Evolutionary conservation across 2,329 filamentous ascomycete genomes (phyloP), one percentile per base, ranked within the genome.

Genomic region (Pseudogymnoascus pannorum): DNA sequence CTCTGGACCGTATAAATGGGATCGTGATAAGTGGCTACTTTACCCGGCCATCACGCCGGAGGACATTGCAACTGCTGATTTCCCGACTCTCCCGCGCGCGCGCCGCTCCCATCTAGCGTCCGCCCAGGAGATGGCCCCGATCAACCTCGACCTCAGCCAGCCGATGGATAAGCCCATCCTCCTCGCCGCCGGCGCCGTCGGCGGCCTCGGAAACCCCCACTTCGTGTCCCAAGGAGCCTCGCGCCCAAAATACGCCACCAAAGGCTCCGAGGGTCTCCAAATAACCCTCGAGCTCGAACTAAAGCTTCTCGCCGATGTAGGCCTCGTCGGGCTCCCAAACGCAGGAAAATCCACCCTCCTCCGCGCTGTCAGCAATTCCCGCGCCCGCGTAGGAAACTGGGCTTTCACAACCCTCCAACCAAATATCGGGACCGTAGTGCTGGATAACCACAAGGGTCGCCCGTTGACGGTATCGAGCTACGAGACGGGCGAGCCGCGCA

Each of bases 321-420:
- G 94, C 0, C 81, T 99, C 2, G 94, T 99, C 14, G 94, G 94
- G 0, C 83, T 97, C 14, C 94, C 94, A 1, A 99, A 99, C 72
- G 94, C 93, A 4, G 94, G 94, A 7, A 99, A 99, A 76, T 95
- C 90, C 72, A 97, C 94, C 0, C 81, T 99, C 1, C 81, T 97
- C 14, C 87, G 94, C 16, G 87, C 92, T 2, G 78, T 99, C 68
- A 96, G 87, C 68, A 92, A 92, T 73, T 95, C 90, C 72, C 87
- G 92, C 63, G 91, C 94, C 1, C 85, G 94, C 38, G 86, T 99
- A 4, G 94, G 94, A 40, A 87, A 89, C 72, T 99, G 94, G 94
- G 93, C 92, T 8, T 99, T 99, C 73, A 99, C 94, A 2, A 99
- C 94, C 0, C 80, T 99, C 7, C 88, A 92, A 67, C 94, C 94